Percentiles rank a stretch among this genome's conserved stretches.
These are phyloP conservation scores for Lyophyllum semitale DNA, from an alignment of 768 basidiomycete genomes.

Conservation along the genomic window DNA sequence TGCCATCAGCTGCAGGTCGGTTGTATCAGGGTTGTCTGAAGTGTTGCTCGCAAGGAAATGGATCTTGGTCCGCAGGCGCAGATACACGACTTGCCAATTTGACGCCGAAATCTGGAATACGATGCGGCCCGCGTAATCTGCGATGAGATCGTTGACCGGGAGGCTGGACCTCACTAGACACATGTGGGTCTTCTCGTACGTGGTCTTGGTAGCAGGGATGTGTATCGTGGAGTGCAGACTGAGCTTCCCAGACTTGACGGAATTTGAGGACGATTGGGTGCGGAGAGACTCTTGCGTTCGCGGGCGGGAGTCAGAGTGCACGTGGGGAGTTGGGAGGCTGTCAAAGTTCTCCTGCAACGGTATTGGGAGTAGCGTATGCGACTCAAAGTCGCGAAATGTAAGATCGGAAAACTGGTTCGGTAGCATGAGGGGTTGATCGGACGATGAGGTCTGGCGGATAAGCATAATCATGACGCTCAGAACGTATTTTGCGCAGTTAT, in stretches of 20 bases:
- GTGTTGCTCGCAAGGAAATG: conserved; percentile 54
- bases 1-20: conserved; percentile 78
- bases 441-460: conserved; percentile 67
- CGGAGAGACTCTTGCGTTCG: conserved; percentile 28
- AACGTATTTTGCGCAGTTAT: conserved; percentile 78
- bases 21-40: conserved; percentile 54
- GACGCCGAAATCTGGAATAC: conserved; percentile 86
- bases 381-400: conserved; percentile 74
- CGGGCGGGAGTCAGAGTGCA: conserved; percentile 2
- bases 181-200: conserved; percentile 66
- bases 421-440: conserved; percentile 55
- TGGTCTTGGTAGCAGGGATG: conserved; percentile 35
- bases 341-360: conserved; percentile 13
- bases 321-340: conserved; percentile 9
- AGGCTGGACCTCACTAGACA: conserved; percentile 55
- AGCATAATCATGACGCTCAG: conserved; percentile 83
- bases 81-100: conserved; percentile 82
- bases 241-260: conserved; percentile 36
- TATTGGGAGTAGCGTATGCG: conserved; percentile 40
- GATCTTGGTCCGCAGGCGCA: conserved; percentile 70
- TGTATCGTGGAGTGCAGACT: conserved; percentile 44
- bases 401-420: conserved; percentile 62
- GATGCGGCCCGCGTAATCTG: conserved; percentile 74
- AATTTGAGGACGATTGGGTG: conserved; percentile 43
- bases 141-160: conserved; percentile 62